These are phyloP conservation scores for Talaromyces sp. DNA, from an alignment of 2,329 filamentous ascomycete species.

Conservation along the genomic window DNA sequence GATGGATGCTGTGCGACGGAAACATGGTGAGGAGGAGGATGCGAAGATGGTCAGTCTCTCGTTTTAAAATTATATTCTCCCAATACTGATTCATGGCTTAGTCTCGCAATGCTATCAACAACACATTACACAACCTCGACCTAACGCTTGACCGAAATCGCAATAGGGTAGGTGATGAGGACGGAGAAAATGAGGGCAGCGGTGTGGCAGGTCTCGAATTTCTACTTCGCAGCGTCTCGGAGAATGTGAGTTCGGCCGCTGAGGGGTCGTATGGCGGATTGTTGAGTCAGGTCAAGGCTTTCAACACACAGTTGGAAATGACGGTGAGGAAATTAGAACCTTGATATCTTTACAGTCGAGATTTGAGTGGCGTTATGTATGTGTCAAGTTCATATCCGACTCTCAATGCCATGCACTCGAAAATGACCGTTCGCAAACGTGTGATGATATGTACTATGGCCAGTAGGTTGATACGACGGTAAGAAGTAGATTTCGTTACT, in stretches of 20 bases:
- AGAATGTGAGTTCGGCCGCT: constrained; percentile 39
- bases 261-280: constrained; percentile 40
- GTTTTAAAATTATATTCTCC: not conserved
- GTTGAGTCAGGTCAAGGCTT: constrained; percentile 38
- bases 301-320: constrained; percentile 43
- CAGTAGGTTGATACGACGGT: too few species aligned
- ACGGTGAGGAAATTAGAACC: constrained; percentile 23
- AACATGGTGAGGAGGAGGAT: constrained; percentile 39
- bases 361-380: not conserved
- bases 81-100: constrained; percentile 18
- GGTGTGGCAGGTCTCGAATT: constrained; percentile 40
- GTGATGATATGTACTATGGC: not conserved
- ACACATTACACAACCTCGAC: constrained; percentile 42
- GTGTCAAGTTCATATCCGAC: not conserved
- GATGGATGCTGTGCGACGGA: constrained; percentile 48
- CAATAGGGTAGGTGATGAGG: constrained; percentile 21
- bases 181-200: constrained; percentile 18
- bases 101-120: constrained; percentile 41
- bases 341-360: not conserved
- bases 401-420: not conserved
- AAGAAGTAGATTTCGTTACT: too few species aligned
- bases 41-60: constrained; percentile 29
- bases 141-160: constrained; percentile 40
- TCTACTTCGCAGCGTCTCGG: constrained; percentile 40
- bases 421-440: not conserved